Percentiles rank a stretch among this genome's conserved stretches.
phyloP scores from a whole-genome alignment of 2,329 filamentous ascomycete genomes.

The Penicillium sp. region DNA sequence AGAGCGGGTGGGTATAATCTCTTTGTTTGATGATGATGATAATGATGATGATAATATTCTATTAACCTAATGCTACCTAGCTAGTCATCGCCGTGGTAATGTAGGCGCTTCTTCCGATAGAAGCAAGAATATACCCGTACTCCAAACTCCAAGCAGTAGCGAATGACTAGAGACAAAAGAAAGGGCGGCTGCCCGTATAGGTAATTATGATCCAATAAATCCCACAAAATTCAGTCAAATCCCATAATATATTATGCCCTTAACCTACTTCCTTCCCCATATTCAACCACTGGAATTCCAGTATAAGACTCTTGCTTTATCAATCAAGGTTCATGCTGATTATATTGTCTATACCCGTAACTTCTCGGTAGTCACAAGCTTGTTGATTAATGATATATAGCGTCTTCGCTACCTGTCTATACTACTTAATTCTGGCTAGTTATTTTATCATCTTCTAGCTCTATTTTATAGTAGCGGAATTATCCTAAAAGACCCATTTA shows the following conservation, averaged over 20 bases:
- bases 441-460: neutral
- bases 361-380: neutral
- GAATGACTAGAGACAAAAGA: neutral
- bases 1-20: no score
- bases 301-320: neutral
- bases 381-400: neutral
- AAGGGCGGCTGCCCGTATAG: neutral
- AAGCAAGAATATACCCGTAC: neutral
- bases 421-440: neutral
- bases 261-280: no score
- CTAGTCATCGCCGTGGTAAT: neutral
- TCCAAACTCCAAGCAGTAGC: no score
- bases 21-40: conserved; percentile 19
- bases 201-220: no score
- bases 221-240: no score
- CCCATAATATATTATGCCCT: no score
- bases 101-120: no score
- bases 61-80: no score
- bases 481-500: neutral
- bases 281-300: no score
- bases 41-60: neutral
- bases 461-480: neutral
- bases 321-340: neutral
- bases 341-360: neutral
- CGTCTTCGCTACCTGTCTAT: neutral